Conservation (phyloP, 208 protist species). For the Eutreptiella sp. region DNA sequence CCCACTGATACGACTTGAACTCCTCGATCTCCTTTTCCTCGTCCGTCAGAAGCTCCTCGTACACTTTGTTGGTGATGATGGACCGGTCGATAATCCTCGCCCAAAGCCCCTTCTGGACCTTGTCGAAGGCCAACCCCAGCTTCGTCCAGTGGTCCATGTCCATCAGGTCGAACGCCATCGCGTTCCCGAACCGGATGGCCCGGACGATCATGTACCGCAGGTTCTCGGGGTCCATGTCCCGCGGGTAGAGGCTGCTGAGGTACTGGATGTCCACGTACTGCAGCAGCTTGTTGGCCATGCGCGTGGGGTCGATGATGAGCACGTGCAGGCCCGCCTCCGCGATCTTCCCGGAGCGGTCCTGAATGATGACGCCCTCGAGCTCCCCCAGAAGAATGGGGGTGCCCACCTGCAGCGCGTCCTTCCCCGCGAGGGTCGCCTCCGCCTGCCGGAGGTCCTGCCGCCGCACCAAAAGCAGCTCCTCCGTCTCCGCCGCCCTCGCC, state of each 20-base stretch:
- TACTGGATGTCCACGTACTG: background rate
- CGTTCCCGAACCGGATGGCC: background rate
- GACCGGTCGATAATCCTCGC: background rate
- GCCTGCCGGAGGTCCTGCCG: background rate
- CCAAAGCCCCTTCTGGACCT: too few relatives aligned
- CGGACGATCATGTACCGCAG: background rate
- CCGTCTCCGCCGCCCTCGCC: background rate
- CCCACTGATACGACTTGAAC: too few relatives aligned
- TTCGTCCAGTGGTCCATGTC: background rate
- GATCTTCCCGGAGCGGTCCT: background rate
- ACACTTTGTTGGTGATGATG: background rate
- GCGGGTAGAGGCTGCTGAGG: background rate
- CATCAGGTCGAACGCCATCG: background rate
- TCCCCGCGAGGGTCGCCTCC: background rate
- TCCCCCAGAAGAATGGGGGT: background rate
- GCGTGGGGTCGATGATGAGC: background rate
- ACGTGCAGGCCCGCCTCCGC: background rate
- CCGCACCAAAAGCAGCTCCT: background rate
- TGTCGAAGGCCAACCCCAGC: background rate
- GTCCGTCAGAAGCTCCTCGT: constrained; percentile 3
- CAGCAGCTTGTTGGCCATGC: background rate
- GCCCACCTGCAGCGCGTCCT: background rate
- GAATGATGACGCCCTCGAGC: constrained; percentile 1
- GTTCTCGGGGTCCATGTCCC: background rate
- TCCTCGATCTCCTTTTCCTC: too few relatives aligned